A percentile compares a stretch with the other conserved stretches of the same genome.
Conservation (phyloP, 192 early-diverging fungal species). For the Linnemannia exigua region DNA sequence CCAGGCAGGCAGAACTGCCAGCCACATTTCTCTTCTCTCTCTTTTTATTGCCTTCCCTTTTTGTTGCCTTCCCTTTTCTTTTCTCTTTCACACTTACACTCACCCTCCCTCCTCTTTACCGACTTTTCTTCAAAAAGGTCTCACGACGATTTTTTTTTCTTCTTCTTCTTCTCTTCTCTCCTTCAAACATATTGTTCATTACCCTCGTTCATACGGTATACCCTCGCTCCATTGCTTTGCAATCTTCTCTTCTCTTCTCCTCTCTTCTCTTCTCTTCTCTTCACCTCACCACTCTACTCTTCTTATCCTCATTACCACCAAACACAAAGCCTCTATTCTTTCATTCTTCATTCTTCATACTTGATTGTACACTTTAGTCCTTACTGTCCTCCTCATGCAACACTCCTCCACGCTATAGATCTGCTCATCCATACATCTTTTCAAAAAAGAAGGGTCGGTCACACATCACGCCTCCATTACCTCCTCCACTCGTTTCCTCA, state of each 20-base stretch:
- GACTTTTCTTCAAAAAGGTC: not conserved
- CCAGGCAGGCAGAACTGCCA: too few relatives aligned
- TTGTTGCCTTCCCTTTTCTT: not conserved
- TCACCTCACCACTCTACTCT: not conserved
- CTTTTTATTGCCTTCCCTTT: not conserved
- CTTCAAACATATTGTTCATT: not conserved
- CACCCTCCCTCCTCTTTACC: too few relatives aligned
- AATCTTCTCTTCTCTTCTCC: constrained; percentile 8
- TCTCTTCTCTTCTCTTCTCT: not conserved
- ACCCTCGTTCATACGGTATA: too few relatives aligned
- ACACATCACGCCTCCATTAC: not conserved
- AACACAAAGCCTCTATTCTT: not conserved
- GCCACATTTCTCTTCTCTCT: not conserved
- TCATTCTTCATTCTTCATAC: not conserved
- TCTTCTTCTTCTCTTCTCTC: not conserved
- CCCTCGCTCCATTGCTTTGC: not conserved
- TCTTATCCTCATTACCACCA: not conserved
- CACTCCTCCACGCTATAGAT: not conserved
- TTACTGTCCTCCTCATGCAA: not conserved
- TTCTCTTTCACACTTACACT: not conserved
- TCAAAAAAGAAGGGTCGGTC: not conserved
- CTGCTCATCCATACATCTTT: not conserved
- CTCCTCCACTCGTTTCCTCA: not conserved
- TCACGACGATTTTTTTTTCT: not conserved
- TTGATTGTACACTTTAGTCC: too few relatives aligned